Base-by-base conservation (phyloP, 257 asterid genomes). In the Nicotiana knightiana region DNA sequence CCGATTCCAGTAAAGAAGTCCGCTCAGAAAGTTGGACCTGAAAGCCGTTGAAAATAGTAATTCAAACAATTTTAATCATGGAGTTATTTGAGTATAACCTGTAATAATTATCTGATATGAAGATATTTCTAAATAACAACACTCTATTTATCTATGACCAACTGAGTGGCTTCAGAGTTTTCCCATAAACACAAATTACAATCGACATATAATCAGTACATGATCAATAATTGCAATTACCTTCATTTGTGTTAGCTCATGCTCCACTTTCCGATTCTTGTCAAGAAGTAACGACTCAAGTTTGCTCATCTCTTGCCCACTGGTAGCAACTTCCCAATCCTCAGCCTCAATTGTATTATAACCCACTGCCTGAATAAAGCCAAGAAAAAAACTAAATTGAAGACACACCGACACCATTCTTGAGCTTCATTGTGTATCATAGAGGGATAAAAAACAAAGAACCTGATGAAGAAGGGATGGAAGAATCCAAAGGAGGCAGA, bases 301-400 rank as follows among this genome's bases (percentile, higher is more conserved):
- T 90, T 94, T 92, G 91, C 99, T 96, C 98, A 93, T 92, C 90
- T 94, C 99, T 90, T 96, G 98, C 86, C 97, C 99, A 80, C 89
- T 89, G 51, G 98, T 94, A 86, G 99, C 99, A 81, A 90, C 93
- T 89, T 96, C 99, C 99, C 99, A 96, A 80, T 96, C 99, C 92
- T 96, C 98, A 85, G 99, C 98, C 89, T 96, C 99, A 88, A 96
- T 96, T 75, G 99, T 93, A 87, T 96, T 96, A 86, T 96, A 96
- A 81, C 99, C 99, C 77, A 96, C 99, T 77, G 98, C 99, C 99
- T 96, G 85, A n/a, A 87, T 75, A 15, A 28, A 48, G 46, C 63
- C 30, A 75, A 51, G 18, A 51, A 28, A 75, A 48, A 61, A 48
- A 51, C 16, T 48, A 26, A 73, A 24, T 3, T 48, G 43, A 26